phyloP scores from a whole-genome alignment of 2,329 filamentous ascomycete species.

The Aspergillus melleus region DNA sequence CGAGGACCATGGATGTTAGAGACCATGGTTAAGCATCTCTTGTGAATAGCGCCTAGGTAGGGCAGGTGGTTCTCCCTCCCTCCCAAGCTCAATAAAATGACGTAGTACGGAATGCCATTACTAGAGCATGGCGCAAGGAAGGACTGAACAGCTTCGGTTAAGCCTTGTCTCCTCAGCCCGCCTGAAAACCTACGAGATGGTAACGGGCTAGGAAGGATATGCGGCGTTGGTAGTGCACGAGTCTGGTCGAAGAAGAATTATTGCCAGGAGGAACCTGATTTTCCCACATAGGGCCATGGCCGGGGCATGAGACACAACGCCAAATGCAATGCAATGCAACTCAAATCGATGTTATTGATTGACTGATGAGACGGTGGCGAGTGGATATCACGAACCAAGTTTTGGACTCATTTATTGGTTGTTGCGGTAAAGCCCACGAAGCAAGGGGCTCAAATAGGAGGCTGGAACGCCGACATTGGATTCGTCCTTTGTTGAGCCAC shows the following conservation, averaged over 20 bases:
- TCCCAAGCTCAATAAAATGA: slow-evolving; percentile 19
- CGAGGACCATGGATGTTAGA: background rate
- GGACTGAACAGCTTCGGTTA: background rate
- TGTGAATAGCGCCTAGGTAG: background rate
- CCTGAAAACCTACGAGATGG: slow-evolving; percentile 5
- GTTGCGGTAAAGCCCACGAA: slow-evolving; percentile 12
- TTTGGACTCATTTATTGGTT: slow-evolving; percentile 13
- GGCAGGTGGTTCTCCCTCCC: background rate
- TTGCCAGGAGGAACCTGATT: slow-evolving; percentile 10
- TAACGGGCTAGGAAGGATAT: slow-evolving; percentile 6
- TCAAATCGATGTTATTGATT: slow-evolving; percentile 21
- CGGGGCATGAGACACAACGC: slow-evolving; percentile 13
- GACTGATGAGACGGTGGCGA: slow-evolving; percentile 12
- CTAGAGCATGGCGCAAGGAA: slow-evolving; percentile 11
- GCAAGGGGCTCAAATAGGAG: slow-evolving; percentile 21
- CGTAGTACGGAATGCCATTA: slow-evolving; percentile 15
- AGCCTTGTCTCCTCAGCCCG: slow-evolving; percentile 4
- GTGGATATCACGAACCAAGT: background rate
- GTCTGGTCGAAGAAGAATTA: slow-evolving; percentile 6
- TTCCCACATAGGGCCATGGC: slow-evolving; percentile 6
- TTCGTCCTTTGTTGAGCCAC: slow-evolving; percentile 9
- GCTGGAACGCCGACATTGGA: slow-evolving; percentile 9
- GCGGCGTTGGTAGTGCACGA: slow-evolving; percentile 16
- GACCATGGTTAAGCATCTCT: background rate
- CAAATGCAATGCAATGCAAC: slow-evolving; percentile 28